Conservation (phyloP, 805 yeast genomes). For the Pichia kluyveri region DNA sequence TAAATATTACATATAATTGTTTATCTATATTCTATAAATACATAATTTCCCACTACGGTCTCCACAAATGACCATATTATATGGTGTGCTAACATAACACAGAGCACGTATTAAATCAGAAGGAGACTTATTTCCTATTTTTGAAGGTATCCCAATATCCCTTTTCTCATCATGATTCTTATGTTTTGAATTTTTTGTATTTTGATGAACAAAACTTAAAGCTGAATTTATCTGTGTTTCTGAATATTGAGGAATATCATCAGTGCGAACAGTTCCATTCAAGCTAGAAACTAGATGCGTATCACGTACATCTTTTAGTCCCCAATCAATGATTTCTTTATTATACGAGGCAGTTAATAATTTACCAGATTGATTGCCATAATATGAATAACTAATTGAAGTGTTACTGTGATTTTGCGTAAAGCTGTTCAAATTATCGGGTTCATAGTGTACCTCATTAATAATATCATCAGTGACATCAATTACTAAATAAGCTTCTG, state of each 20-base stretch:
- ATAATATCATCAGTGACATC: constrained; percentile 18
- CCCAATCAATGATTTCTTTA: constrained; percentile 16
- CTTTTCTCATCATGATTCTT: not conserved
- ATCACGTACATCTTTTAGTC: constrained; percentile 24
- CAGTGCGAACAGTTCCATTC: constrained; percentile 12
- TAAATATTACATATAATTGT: too few species aligned
- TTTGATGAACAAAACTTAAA: constrained; percentile 34
- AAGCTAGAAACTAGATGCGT: constrained; percentile 20
- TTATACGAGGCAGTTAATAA: constrained; percentile 14
- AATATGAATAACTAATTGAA: constrained; percentile 8
- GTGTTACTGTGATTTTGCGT: constrained; percentile 19
- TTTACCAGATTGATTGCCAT: constrained; percentile 8
- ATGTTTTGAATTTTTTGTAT: constrained; percentile 8
- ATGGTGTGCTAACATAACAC: constrained; percentile 5
- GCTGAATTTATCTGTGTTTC: constrained; percentile 31
- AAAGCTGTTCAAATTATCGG: constrained; percentile 7
- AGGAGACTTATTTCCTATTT: constrained; percentile 10
- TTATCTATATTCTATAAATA: constrained; percentile 35
- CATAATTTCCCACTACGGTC: constrained; percentile 62
- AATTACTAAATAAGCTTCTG: constrained; percentile 19
- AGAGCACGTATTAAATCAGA: constrained; percentile 6
- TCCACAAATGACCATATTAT: constrained; percentile 50
- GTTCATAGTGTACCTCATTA: constrained; percentile 15
- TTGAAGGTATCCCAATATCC: constrained; percentile 4
- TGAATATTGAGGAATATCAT: constrained; percentile 14